phyloP scores from a whole-genome alignment of 805 yeast species.

The Scheffersomyces lignosus region DNA sequence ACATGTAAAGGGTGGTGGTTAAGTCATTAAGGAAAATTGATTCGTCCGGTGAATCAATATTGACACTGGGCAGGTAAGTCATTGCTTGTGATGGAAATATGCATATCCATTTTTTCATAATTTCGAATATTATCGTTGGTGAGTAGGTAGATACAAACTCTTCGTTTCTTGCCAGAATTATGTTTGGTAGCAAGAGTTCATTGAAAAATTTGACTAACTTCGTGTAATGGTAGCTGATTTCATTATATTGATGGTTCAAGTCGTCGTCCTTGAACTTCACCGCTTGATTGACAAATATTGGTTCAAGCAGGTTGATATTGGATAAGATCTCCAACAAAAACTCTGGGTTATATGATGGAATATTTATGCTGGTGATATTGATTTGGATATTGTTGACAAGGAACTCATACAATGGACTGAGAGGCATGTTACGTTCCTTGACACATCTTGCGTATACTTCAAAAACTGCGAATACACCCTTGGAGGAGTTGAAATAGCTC shows the following conservation, averaged over 20 bases:
- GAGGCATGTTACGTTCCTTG: neutral
- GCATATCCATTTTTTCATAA: constrained; percentile 19
- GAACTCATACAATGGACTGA: constrained; percentile 3
- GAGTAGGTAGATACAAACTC: constrained; percentile 19
- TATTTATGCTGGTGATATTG: constrained; percentile 16
- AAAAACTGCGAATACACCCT: constrained; percentile 6
- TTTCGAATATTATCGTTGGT: constrained; percentile 14
- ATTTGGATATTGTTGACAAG: constrained; percentile 9
- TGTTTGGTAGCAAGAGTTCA: constrained; percentile 14
- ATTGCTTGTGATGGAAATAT: constrained; percentile 20
- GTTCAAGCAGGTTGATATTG: neutral
- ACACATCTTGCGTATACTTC: constrained; percentile 4
- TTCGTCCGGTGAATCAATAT: constrained; percentile 6
- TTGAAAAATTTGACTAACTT: constrained; percentile 15
- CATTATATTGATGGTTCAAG: constrained; percentile 1
- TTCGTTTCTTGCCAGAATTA: constrained; percentile 12
- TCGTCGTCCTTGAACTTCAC: constrained; percentile 1
- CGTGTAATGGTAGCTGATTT: constrained; percentile 12
- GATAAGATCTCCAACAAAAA: constrained; percentile 5
- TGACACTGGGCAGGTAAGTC: constrained; percentile 1
- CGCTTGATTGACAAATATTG: neutral
- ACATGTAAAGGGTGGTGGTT: constrained; percentile 18
- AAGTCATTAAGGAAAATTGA: constrained; percentile 13
- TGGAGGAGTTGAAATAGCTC: constrained; percentile 9
- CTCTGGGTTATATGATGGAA: constrained; percentile 8